A percentile compares a stretch with the other conserved stretches of the same genome.
Conservation (phyloP, 306 rosid species). For the Quercus bicolor region DNA sequence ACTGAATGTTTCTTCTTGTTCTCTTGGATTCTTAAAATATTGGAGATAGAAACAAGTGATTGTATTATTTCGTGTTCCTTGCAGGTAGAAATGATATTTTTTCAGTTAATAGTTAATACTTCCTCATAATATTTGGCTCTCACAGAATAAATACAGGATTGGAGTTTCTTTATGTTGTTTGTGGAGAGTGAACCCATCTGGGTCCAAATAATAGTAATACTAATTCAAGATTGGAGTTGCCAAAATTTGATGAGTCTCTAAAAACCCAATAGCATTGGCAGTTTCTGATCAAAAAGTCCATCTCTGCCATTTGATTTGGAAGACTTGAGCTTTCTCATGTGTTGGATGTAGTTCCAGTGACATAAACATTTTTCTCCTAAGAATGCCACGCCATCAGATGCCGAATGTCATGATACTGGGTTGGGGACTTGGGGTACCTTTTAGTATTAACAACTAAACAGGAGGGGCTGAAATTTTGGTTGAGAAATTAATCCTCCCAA, state of each 20-base stretch:
- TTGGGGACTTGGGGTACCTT: background rate
- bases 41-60: background rate
- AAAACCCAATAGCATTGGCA: background rate
- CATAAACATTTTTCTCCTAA: background rate
- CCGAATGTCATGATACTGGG: no score
- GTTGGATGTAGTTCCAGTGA: no score
- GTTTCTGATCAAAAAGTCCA: no score
- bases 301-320: accelerated
- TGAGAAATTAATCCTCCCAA: background rate
- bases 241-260: background rate
- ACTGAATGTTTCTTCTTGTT: no score
- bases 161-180: background rate
- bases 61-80: background rate
- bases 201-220: background rate
- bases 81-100: background rate
- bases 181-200: background rate
- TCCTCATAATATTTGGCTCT: background rate
- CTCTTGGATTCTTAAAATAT: no score
- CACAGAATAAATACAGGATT: background rate
- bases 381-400: background rate
- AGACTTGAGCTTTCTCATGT: no score
- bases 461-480: background rate
- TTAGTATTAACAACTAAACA: background rate
- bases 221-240: background rate
- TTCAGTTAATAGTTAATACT: background rate